A percentile compares a stretch with the other conserved stretches of the same genome.
These are phyloP conservation scores for Auxenochlorella pyrenoidosa DNA, from an alignment of 139 green algal genomes.

Conservation along the genomic window DNA sequence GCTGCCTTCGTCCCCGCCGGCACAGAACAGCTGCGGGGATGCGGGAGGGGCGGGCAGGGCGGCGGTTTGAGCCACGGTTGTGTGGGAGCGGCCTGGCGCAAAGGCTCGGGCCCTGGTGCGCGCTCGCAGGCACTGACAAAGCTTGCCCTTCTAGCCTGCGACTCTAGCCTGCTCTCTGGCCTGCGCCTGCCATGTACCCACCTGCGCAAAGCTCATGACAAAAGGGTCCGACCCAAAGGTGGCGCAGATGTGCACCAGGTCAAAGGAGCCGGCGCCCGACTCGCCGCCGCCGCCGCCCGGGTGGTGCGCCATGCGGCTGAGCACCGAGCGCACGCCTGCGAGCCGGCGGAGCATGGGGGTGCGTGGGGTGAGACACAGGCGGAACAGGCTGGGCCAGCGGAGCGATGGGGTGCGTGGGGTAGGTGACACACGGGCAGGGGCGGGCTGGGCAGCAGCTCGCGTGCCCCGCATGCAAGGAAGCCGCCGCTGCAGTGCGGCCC, in stretches of 20 bases:
- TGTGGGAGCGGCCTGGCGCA: not conserved
- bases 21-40: constrained; percentile 10
- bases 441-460: too few relatives aligned
- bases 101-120: too few relatives aligned
- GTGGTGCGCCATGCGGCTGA: constrained; percentile 65
- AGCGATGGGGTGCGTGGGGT: too few relatives aligned
- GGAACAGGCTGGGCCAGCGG: too few relatives aligned
- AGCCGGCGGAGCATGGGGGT: not conserved
- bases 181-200: not conserved
- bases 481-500: too few relatives aligned
- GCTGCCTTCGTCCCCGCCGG: not conserved
- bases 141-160: not conserved
- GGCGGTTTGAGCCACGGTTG: too few relatives aligned
- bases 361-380: too few relatives aligned
- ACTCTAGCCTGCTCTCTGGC: too few relatives aligned
- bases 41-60: not conserved
- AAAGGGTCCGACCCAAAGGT: constrained; percentile 77
- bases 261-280: constrained; percentile 27
- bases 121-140: not conserved
- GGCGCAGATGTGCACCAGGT: constrained; percentile 72
- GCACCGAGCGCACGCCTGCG: constrained; percentile 70
- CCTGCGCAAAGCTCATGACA: constrained; percentile 73
- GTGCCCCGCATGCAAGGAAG: too few relatives aligned
- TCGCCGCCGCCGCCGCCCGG: not conserved
- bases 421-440: too few relatives aligned